Conservation (phyloP, 2,329 filamentous ascomycete species). For the Ascochyta viciae-villosae region DNA sequence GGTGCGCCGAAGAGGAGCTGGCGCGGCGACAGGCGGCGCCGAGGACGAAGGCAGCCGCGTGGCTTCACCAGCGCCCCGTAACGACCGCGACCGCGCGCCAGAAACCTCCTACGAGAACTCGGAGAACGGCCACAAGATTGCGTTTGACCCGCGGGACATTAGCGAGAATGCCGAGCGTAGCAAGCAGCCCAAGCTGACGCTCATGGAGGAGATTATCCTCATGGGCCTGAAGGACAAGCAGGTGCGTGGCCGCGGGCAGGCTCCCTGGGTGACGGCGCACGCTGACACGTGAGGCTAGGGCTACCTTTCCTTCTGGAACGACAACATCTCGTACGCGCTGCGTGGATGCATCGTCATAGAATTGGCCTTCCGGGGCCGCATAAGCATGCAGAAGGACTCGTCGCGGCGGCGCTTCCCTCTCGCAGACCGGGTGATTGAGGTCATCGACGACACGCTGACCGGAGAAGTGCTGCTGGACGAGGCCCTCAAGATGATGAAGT, state of each 20-base stretch:
- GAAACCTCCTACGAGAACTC: conserved; percentile 87
- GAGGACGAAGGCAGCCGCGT: conserved; percentile 71
- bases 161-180: conserved; percentile 94
- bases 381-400: conserved; percentile 98
- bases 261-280: conserved; percentile 10
- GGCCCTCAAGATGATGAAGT: conserved; percentile 99
- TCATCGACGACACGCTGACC: conserved; percentile 94
- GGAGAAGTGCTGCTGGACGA: conserved; percentile 97
- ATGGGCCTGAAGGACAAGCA: conserved; percentile 98
- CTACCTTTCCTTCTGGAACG: conserved; percentile 99
- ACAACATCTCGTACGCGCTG: conserved; percentile 98
- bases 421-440: conserved; percentile 92
- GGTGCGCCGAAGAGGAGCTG: conserved; percentile 73
- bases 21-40: conserved; percentile 55
- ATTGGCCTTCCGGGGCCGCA: conserved; percentile 90
- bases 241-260: conserved; percentile 60
- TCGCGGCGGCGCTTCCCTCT: conserved; percentile 90
- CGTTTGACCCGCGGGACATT: conserved; percentile 95
- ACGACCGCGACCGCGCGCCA: conserved; percentile 64
- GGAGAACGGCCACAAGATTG: conserved; percentile 98
- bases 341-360: conserved; percentile 98
- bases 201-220: conserved; percentile 98
- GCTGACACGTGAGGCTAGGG: conserved; percentile 64
- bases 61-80: conserved; percentile 68
- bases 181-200: conserved; percentile 96